Base-by-base conservation (phyloP, 2,329 filamentous ascomycete species). In the Penicillium sp. region DNA sequence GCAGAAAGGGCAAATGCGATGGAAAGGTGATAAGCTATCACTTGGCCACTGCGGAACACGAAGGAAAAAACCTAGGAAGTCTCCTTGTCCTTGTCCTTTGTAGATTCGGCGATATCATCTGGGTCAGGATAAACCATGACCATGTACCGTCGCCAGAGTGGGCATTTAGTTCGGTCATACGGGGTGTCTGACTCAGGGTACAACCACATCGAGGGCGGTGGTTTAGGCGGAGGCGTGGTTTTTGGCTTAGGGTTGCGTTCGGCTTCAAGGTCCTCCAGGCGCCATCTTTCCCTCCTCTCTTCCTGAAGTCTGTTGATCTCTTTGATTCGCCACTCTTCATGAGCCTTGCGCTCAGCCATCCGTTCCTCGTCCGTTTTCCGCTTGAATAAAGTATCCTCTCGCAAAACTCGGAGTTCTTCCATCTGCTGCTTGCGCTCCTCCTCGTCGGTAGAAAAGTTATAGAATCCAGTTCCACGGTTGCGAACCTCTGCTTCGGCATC, bases 401-500 rank as follows among this genome's bases (percentile, higher is more conserved):
- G 81, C 72, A 91, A 87, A 65, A 81, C 79, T 62, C 86, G 83
- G 55, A 97, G 78, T 44, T 81, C 83, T 64, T 84, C 82, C 90
- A 97, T 96, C 81, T 97, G 90, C 67, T 76, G 75, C 70, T 87
- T 80, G 48, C 84, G 76, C 62, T 81, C 79, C 63, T 83, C 86
- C 69, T 89, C 87, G 73, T 96, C 89, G 63, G 83, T 84, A 58
- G 88, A 91, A 72, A 99, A 97, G 56, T 89, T 87, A 78, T 92
- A 97, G 77, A 97, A 99, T 0, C 90, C 94, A 0, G 90, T 90
- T 4, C 94, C 94, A 68, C 94, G 93, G 44, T 86, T 91, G 60
- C 94, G 82, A 49, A 96, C 86, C 81, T 99, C 94, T 60, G 83
- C 83, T 60, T 85, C 84, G 1, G 91, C 91, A 73, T 97, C 89